phyloP scores from a whole-genome alignment of 176 grass and related monocot species.

The Musa schizocarpa region DNA sequence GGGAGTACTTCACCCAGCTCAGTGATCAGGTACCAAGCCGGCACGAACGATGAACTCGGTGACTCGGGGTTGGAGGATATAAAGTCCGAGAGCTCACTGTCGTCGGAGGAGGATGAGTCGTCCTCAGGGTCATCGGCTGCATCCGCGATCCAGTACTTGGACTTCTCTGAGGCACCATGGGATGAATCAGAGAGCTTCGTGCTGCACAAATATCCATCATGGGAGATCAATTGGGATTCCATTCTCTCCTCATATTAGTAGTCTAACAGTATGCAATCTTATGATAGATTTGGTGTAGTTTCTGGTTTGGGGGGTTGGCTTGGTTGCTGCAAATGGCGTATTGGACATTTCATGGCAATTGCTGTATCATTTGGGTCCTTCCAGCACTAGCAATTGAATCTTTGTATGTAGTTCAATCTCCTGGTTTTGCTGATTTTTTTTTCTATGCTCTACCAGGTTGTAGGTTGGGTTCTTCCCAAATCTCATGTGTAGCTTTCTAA shows the following conservation, averaged over 20 bases:
- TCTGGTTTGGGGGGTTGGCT: background rate
- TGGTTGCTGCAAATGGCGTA: constrained; percentile 4
- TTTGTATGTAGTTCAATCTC: background rate
- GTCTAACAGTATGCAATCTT: background rate
- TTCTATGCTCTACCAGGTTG: background rate
- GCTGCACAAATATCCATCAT: constrained; percentile 20
- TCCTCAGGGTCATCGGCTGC: background rate
- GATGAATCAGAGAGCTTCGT: constrained; percentile 16
- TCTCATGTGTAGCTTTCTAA: background rate
- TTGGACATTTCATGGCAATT: constrained; percentile 4
- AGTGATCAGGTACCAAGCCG: background rate
- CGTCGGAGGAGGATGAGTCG: background rate
- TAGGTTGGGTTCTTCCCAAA: background rate
- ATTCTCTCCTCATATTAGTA: constrained; percentile 7
- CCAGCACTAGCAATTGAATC: background rate
- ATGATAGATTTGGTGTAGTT: background rate
- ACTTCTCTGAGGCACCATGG: constrained; percentile 21
- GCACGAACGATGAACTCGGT: background rate
- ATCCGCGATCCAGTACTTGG: constrained; percentile 9
- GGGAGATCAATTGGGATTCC: constrained; percentile 19
- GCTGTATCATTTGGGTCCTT: background rate
- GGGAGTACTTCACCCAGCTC: background rate
- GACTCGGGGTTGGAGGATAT: background rate
- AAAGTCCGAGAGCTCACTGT: constrained; percentile 5
- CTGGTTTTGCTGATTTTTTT: constrained; percentile 2